Evolutionary conservation across 2,329 filamentous ascomycete species (phyloP).

Genomic region (Beauveria varroae): DNA sequence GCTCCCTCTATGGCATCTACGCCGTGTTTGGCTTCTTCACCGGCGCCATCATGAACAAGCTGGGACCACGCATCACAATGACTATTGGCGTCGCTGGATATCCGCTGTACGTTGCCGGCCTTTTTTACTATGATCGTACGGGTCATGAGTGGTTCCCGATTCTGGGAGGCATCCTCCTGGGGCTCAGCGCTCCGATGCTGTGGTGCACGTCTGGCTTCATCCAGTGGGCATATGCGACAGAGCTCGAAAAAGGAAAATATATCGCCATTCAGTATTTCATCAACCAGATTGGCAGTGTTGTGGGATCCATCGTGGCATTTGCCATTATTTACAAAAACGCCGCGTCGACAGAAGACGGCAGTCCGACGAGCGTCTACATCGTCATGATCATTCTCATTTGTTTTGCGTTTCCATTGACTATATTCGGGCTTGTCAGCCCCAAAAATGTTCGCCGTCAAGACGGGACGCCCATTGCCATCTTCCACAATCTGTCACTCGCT

Average conservation of each 20-base stretch:
- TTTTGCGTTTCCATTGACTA: conserved; percentile 12
- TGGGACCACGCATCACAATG: conserved; percentile 10
- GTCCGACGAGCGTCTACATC: conserved; percentile 14
- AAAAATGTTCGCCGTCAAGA: conserved; percentile 16
- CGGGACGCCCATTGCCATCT: conserved; percentile 13
- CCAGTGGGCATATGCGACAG: conserved; percentile 14
- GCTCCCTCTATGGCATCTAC: conserved; percentile 12
- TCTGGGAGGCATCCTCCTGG: conserved; percentile 9
- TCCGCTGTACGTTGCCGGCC: conserved; percentile 7
- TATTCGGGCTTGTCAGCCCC: conserved; percentile 16
- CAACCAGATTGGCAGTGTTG: conserved; percentile 10
- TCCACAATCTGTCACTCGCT: conserved; percentile 11
- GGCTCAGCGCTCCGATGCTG: conserved; percentile 10
- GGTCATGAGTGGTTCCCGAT: conserved; percentile 12
- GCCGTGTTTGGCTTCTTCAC: conserved; percentile 11
- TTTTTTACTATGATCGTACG: conserved; percentile 13
- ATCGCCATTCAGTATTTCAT: conserved; percentile 11
- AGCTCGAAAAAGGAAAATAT: conserved; percentile 14
- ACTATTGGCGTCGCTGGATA: conserved; percentile 11
- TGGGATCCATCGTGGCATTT: conserved; percentile 14
- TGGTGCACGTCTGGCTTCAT: conserved; percentile 11
- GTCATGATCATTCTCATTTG: conserved; percentile 14
- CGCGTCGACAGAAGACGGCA: background rate
- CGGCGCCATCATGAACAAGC: conserved; percentile 12
- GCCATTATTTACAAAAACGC: conserved; percentile 9